Conservation (phyloP, 352 stramenopile genomes). For the Hyaloperonospora brassicae region DNA sequence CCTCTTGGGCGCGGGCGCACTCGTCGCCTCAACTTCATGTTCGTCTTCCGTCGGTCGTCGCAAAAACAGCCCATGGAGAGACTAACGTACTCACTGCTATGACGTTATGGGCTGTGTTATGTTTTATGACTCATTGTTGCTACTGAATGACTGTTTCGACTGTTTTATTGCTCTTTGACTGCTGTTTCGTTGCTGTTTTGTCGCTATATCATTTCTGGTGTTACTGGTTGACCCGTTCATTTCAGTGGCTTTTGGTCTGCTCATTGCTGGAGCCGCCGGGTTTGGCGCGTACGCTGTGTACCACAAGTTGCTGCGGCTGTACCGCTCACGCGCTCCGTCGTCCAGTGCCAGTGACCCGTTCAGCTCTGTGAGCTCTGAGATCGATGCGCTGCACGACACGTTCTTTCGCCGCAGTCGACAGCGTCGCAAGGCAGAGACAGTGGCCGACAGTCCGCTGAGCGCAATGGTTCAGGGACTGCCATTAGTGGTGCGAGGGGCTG, state of each 20-base stretch:
- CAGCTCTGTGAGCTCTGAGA: slow-evolving; percentile 30
- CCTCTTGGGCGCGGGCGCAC: slow-evolving; percentile 41
- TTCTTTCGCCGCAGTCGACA: slow-evolving; percentile 27
- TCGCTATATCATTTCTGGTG: too few species aligned
- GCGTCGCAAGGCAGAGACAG: slow-evolving; percentile 8
- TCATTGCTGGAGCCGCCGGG: slow-evolving; percentile 55
- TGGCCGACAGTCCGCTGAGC: slow-evolving; percentile 34
- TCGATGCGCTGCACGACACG: slow-evolving; percentile 41
- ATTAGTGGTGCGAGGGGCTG: slow-evolving; percentile 46
- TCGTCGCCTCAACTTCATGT: slow-evolving; percentile 61
- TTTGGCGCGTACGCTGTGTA: slow-evolving; percentile 74
- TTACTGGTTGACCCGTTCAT: not conserved
- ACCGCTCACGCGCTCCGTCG: slow-evolving; percentile 28
- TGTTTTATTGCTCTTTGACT: not conserved
- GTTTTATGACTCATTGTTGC: not conserved
- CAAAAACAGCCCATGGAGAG: not conserved
- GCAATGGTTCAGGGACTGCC: slow-evolving; percentile 51
- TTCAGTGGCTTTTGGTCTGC: slow-evolving; percentile 60
- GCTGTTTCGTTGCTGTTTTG: too few species aligned
- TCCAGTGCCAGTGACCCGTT: slow-evolving; percentile 30
- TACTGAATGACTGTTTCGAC: not conserved
- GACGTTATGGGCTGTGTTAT: too few species aligned
- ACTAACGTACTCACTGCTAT: not conserved
- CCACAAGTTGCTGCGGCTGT: slow-evolving; percentile 46
- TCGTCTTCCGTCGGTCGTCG: slow-evolving; percentile 10